A percentile compares a stretch with the other conserved stretches of the same genome.
Evolutionary conservation across 805 yeast genomes (phyloP).

Genomic region (Yamadazyma kitorensis): DNA sequence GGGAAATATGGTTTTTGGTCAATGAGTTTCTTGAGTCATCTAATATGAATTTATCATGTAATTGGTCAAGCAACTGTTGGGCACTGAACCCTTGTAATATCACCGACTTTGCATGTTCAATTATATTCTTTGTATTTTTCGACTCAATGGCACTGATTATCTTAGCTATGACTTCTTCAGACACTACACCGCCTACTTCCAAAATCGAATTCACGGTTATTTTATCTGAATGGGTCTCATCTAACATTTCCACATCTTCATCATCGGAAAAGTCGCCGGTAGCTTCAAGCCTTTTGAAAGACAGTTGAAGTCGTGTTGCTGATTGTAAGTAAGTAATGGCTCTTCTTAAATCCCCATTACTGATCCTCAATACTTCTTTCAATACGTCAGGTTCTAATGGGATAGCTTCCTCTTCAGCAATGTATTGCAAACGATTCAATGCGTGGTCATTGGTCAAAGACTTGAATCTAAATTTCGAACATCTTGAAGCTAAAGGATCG

Average conservation of each 20-base stretch:
- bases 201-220: conserved; percentile 49
- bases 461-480: conserved; percentile 91
- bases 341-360: conserved; percentile 88
- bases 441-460: conserved; percentile 73
- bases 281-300: too few species aligned
- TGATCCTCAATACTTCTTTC: conserved; percentile 61
- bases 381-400: conserved; percentile 49
- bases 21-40: conserved; percentile 47
- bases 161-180: conserved; percentile 42
- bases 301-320: conserved; percentile 42
- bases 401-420: conserved; percentile 45
- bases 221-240: conserved; percentile 17
- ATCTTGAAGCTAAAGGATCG: conserved; percentile 94
- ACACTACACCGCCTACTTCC: conserved; percentile 78
- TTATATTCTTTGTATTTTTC: conserved; percentile 28
- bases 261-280: conserved; percentile 9
- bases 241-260: conserved; percentile 25
- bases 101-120: conserved; percentile 46
- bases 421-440: conserved; percentile 58
- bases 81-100: conserved; percentile 75
- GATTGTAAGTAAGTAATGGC: conserved; percentile 90
- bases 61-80: conserved; percentile 63
- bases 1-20: conserved; percentile 65
- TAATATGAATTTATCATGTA: conserved; percentile 64
- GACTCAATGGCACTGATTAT: conserved; percentile 35